These are phyloP conservation scores for Cokeromyces recurvatus DNA, from an alignment of 371 early-diverging fungal species.

Conservation along the genomic window DNA sequence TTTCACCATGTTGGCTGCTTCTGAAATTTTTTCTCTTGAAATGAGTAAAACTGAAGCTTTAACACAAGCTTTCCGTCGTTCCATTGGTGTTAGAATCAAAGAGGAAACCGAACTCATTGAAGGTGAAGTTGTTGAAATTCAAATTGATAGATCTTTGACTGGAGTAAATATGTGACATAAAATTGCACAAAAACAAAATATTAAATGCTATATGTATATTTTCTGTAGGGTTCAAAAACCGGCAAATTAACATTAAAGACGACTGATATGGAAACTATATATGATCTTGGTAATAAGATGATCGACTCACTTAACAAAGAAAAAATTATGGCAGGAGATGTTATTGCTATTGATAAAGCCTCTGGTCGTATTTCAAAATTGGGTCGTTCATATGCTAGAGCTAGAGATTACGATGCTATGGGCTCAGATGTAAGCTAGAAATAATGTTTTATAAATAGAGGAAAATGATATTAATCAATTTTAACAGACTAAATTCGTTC, in stretches of 20 bases:
- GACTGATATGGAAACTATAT: constrained; percentile 99
- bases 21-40: constrained; percentile 97
- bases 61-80: constrained; percentile 96
- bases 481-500: constrained; percentile 87
- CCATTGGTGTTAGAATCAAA: constrained; percentile 96
- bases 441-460: background rate
- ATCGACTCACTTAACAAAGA: constrained; percentile 95
- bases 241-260: constrained; percentile 99
- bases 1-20: constrained; percentile 94
- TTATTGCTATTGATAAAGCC: constrained; percentile 98
- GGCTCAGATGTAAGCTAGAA: constrained; percentile 75
- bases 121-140: constrained; percentile 99
- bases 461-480: background rate
- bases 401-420: constrained; percentile 96
- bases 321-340: constrained; percentile 96
- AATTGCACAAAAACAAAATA: too few species aligned
- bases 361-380: constrained; percentile 97
- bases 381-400: constrained; percentile 91
- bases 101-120: constrained; percentile 98
- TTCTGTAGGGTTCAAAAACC: constrained; percentile 72
- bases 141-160: constrained; percentile 90
- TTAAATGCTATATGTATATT: too few species aligned
- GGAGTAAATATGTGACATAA: constrained; percentile 76
- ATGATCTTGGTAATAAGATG: constrained; percentile 98
- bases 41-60: constrained; percentile 98